Evolutionary conservation across 805 yeast genomes (phyloP).

Genomic region (Candida ponderosae): DNA sequence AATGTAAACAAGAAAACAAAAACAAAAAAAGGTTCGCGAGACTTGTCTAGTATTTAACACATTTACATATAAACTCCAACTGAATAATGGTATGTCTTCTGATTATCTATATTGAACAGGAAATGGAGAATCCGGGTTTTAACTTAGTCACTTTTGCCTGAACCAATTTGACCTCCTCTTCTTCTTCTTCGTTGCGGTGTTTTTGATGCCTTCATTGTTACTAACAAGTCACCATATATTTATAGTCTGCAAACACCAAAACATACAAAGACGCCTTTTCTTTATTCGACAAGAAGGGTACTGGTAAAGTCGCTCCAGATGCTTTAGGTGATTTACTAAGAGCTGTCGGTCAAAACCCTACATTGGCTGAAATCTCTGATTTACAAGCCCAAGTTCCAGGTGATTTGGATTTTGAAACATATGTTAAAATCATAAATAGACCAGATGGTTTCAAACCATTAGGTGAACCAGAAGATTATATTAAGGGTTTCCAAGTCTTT

Average conservation of each 20-base stretch:
- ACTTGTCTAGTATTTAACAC: too few species aligned
- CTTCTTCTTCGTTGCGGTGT: too few species aligned
- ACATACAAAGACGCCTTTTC: constrained; percentile 88
- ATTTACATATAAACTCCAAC: too few species aligned
- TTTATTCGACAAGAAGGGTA: constrained; percentile 91
- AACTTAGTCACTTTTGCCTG: too few species aligned
- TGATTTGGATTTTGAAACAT: constrained; percentile 65
- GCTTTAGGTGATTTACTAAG: constrained; percentile 89
- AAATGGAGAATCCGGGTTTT: too few species aligned
- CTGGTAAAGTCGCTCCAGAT: constrained; percentile 79
- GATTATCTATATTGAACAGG: too few species aligned
- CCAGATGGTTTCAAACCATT: constrained; percentile 84
- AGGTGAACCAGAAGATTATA: constrained; percentile 83
- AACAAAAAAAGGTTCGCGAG: too few species aligned
- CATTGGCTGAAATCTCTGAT: constrained; percentile 75
- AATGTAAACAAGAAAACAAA: too few species aligned
- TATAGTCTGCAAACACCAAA: constrained; percentile 21
- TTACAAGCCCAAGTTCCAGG: constrained; percentile 33
- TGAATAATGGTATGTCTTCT: too few species aligned
- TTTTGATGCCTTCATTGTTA: too few species aligned
- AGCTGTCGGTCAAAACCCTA: constrained; percentile 98
- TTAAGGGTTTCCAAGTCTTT: constrained; percentile 94
- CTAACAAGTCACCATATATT: too few species aligned
- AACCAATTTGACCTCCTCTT: too few species aligned
- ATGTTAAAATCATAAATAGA: constrained; percentile 68